Evolutionary conservation across 192 early-diverging fungal genomes (phyloP).

Genomic region (Gryganskiella cystojenkinii): DNA sequence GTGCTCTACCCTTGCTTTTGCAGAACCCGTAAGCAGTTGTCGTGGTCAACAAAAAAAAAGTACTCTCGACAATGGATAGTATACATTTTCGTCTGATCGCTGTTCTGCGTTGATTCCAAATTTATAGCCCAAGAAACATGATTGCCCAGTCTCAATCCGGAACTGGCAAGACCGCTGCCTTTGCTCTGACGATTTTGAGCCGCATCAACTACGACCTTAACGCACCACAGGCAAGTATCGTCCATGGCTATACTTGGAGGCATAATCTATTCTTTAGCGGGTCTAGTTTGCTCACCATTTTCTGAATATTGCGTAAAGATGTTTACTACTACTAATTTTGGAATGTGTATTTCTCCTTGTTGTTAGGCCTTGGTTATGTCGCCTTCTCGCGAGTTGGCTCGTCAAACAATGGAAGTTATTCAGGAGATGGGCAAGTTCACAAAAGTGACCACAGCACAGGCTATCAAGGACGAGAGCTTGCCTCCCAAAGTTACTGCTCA

Average conservation of each 20-base stretch:
- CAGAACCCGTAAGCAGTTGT: slow-evolving; percentile 72
- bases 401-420: slow-evolving; percentile 94
- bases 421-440: slow-evolving; percentile 94
- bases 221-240: slow-evolving; percentile 67
- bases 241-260: too few species aligned
- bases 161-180: slow-evolving; percentile 98
- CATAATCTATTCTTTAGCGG: too few species aligned
- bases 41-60: too few species aligned
- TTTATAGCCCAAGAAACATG: slow-evolving; percentile 85
- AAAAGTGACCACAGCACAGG: slow-evolving; percentile 74
- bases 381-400: slow-evolving; percentile 92
- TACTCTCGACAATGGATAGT: not conserved
- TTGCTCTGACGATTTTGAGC: slow-evolving; percentile 91
- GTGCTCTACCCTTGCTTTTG: slow-evolving; percentile 90
- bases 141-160: slow-evolving; percentile 99
- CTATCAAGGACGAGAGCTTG: slow-evolving; percentile 77
- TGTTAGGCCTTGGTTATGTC: slow-evolving; percentile 85
- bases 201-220: slow-evolving; percentile 78
- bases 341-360: not conserved
- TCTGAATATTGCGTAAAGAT: not conserved
- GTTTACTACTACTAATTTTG: not conserved
- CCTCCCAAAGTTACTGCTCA: slow-evolving; percentile 74
- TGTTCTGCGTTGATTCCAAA: too few species aligned
- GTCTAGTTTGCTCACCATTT: not conserved
- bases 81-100: not conserved